Conservation (phyloP, 2,329 filamentous ascomycete species). For the Didymella exigua region DNA sequence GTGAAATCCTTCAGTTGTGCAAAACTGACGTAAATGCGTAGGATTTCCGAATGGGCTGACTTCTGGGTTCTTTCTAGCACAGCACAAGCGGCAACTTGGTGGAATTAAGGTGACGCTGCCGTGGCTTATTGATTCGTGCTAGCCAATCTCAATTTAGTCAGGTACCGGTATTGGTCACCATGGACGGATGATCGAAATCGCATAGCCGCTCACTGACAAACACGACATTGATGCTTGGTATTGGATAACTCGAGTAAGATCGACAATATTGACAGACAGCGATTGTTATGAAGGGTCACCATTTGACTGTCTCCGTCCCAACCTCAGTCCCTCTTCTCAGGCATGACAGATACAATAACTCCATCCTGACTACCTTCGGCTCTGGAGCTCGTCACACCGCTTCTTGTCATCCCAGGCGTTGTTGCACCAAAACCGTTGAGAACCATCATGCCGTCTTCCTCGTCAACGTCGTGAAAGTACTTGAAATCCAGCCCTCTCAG, state of each 20-base stretch:
- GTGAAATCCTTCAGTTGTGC: background rate
- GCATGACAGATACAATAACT: constrained; percentile 20
- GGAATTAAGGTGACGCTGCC: constrained; percentile 5
- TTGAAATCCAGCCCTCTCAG: constrained; percentile 60
- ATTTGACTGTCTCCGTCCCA: background rate
- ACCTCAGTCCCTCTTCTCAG: constrained; percentile 29
- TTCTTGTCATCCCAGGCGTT: constrained; percentile 17
- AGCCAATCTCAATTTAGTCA: background rate
- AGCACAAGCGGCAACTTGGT: constrained; percentile 19
- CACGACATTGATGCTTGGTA: background rate
- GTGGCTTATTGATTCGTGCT: background rate
- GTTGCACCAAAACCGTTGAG: constrained; percentile 26
- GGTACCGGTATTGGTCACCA: constrained; percentile 1
- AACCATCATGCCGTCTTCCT: constrained; percentile 30
- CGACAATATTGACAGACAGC: background rate
- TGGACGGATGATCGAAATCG: background rate
- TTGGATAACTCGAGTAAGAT: background rate
- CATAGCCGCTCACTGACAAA: background rate
- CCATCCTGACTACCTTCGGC: constrained; percentile 28
- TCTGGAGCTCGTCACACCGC: constrained; percentile 16
- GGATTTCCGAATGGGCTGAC: constrained; percentile 16
- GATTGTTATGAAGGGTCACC: too few species aligned
- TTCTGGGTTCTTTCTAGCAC: constrained; percentile 15
- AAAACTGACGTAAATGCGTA: background rate
- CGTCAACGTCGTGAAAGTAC: constrained; percentile 51